phyloP scores from a whole-genome alignment of 2,329 filamentous ascomycete species.

The Cordyceps farinosa region DNA sequence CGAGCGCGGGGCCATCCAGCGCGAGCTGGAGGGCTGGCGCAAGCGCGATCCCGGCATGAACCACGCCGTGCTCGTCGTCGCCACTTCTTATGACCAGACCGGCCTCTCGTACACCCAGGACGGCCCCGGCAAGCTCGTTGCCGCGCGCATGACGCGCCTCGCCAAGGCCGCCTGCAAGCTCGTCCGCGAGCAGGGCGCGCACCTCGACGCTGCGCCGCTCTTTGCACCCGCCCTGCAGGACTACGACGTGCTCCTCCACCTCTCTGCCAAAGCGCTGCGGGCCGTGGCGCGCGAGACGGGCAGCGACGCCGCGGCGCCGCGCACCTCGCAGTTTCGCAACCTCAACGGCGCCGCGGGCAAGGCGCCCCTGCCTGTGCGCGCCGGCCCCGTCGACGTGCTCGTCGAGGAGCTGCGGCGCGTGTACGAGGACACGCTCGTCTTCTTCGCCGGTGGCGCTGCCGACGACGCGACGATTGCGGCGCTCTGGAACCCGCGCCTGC shows the following conservation, averaged over 20 bases:
- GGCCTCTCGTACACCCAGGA: conserved; percentile 76
- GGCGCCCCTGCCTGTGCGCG: conserved; percentile 47
- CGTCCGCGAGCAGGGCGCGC: conserved; percentile 49
- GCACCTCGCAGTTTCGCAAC: conserved; percentile 72
- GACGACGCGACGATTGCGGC: conserved; percentile 53
- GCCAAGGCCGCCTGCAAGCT: conserved; percentile 71
- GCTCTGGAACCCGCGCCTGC: conserved; percentile 56
- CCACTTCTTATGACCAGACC: conserved; percentile 71
- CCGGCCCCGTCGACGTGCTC: conserved; percentile 60
- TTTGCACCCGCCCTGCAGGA: conserved; percentile 72
- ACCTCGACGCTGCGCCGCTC: conserved; percentile 50
- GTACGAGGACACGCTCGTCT: conserved; percentile 69
- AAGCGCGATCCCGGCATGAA: conserved; percentile 88
- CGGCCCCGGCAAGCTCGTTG: conserved; percentile 74
- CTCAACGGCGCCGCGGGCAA: conserved; percentile 57
- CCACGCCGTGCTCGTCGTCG: conserved; percentile 73
- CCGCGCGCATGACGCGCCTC: conserved; percentile 75
- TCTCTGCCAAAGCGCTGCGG: conserved; percentile 55
- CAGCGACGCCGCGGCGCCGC: conserved; percentile 33
- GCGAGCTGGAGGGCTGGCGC: conserved; percentile 77
- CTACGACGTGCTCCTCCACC: conserved; percentile 80
- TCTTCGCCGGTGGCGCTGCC: conserved; percentile 67
- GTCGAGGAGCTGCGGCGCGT: conserved; percentile 62
- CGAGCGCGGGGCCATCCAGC: conserved; percentile 61
- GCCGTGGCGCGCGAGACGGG: conserved; percentile 37